phyloP scores from a whole-genome alignment of 768 basidiomycete species.

The Kwoniella bestiolae region DNA sequence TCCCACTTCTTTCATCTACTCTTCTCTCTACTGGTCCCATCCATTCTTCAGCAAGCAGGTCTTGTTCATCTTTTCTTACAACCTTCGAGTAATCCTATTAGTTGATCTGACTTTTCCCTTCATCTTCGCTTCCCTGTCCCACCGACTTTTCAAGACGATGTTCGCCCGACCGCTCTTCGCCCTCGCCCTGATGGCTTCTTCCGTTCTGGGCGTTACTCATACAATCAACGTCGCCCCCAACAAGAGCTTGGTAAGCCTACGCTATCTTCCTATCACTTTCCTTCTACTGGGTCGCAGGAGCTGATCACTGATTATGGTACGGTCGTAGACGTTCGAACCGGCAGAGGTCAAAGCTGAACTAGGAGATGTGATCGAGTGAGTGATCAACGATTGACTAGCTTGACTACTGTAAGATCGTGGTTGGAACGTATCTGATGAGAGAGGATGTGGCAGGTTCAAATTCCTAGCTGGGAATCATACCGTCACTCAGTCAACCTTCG shows the following conservation, averaged over 20 bases:
- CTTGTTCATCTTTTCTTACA: too few relatives aligned
- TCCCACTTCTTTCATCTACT: neutral
- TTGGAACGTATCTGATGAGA: too few relatives aligned
- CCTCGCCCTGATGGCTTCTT: neutral
- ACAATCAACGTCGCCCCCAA: neutral
- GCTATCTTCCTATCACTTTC: too few relatives aligned
- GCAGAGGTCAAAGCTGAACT: neutral
- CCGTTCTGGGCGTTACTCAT: neutral
- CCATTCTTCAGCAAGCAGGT: neutral
- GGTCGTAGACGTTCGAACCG: conserved; percentile 2
- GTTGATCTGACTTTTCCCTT: too few relatives aligned
- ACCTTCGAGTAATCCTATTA: too few relatives aligned
- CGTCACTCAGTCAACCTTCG: conserved; percentile 34
- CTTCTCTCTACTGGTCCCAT: too few relatives aligned
- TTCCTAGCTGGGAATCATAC: conserved; percentile 32
- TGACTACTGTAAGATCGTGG: too few relatives aligned
- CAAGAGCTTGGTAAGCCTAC: neutral
- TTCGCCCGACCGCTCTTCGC: neutral
- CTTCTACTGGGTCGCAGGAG: too few relatives aligned
- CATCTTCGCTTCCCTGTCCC: too few relatives aligned
- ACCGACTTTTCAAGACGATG: too few relatives aligned
- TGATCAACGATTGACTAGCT: too few relatives aligned
- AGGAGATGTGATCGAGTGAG: conserved; percentile 4
- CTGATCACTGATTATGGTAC: neutral
- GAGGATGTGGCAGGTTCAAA: conserved; percentile 25